Percentiles rank a stretch among this genome's conserved stretches.
phyloP scores from a whole-genome alignment of 208 protist species.

The Acanthamoeba lenticulata region DNA sequence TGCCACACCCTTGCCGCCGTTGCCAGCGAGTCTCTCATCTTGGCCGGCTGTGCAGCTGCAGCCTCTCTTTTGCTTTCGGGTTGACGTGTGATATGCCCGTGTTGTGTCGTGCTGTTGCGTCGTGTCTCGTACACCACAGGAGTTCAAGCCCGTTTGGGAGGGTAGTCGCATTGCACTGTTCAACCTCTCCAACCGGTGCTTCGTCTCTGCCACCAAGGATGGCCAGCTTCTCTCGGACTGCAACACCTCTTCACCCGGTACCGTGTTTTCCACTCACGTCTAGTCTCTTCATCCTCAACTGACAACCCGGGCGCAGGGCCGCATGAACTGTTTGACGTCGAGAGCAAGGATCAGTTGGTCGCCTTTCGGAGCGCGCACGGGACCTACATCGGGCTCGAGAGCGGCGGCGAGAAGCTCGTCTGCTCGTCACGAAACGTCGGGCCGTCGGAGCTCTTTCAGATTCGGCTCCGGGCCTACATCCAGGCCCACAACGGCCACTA shows the following conservation, averaged over 20 bases:
- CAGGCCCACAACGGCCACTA: background rate
- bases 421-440: background rate
- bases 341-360: slow-evolving; percentile 10
- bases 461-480: background rate
- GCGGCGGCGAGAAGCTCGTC: slow-evolving; percentile 5
- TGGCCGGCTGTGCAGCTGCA: background rate
- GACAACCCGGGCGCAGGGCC: background rate
- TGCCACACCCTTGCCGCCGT: background rate
- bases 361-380: slow-evolving; percentile 19
- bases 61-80: too few relatives aligned
- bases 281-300: background rate
- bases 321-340: slow-evolving; percentile 42
- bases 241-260: slow-evolving; percentile 26
- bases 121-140: background rate
- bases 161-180: background rate
- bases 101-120: too few relatives aligned
- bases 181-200: slow-evolving; percentile 30
- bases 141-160: slow-evolving; percentile 36
- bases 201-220: slow-evolving; percentile 14
- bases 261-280: background rate
- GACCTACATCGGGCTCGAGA: slow-evolving; percentile 10
- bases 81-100: too few relatives aligned
- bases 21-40: background rate
- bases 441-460: background rate
- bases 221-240: slow-evolving; percentile 6